phyloP scores from a whole-genome alignment of 2,329 filamentous ascomycete species.

The Ceratocystis harringtonii region DNA sequence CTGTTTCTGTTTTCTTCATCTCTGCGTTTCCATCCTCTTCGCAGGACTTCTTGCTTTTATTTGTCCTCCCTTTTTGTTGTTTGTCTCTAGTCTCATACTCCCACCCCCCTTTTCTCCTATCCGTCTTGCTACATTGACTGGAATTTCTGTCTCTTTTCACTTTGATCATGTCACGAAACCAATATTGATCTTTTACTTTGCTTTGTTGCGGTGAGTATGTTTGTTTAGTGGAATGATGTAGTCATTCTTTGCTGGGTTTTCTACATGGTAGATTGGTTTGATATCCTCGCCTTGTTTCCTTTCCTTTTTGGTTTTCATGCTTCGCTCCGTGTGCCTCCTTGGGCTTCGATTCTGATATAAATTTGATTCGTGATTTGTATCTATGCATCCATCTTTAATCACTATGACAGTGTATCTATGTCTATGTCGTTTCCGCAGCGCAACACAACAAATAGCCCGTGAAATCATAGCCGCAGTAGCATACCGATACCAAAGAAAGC shows the following conservation, averaged over 20 bases:
- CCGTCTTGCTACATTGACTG: not conserved
- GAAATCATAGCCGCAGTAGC: not conserved
- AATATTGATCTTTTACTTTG: not conserved
- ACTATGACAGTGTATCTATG: not conserved
- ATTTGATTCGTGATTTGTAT: not conserved
- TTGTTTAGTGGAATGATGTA: not conserved
- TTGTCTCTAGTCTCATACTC: not conserved
- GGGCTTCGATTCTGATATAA: not conserved
- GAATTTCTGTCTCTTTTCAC: not conserved
- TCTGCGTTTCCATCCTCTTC: not conserved
- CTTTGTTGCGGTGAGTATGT: constrained; percentile 2
- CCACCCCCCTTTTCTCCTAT: not conserved
- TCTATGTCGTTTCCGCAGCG: not conserved
- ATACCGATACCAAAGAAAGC: not conserved
- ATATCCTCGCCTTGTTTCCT: not conserved
- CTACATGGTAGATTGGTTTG: constrained; percentile 1
- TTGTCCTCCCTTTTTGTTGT: not conserved
- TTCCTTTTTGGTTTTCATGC: not conserved
- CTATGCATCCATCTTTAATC: not conserved
- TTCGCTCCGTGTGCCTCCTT: not conserved
- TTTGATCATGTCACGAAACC: not conserved
- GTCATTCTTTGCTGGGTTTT: not conserved
- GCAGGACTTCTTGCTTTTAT: not conserved
- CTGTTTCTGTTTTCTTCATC: not conserved
- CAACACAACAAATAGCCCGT: not conserved